Evolutionary conservation across 2,329 filamentous ascomycete genomes (phyloP).

Genomic region (Dactylellina parvicollis): DNA sequence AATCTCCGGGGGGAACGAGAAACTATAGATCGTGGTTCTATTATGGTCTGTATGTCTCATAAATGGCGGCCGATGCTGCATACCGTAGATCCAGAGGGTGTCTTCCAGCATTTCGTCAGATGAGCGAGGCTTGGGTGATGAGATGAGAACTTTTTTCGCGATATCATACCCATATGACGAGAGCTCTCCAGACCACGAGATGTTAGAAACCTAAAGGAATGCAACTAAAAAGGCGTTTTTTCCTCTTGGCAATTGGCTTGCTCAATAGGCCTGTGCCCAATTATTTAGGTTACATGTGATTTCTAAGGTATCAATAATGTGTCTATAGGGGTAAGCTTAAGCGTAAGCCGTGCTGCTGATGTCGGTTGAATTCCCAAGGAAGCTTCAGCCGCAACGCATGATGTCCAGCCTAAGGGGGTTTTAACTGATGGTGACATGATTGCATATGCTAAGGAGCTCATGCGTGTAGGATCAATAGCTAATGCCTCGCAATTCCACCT

Average conservation of each 20-base stretch:
- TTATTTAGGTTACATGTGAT: slow-evolving; percentile 22
- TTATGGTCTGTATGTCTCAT: slow-evolving; percentile 48
- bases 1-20: not conserved
- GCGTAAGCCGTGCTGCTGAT: slow-evolving; percentile 15
- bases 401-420: not conserved
- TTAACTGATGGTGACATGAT: not conserved
- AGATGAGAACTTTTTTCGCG: too few species aligned
- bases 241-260: slow-evolving; percentile 5
- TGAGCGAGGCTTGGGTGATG: not conserved
- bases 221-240: slow-evolving; percentile 13
- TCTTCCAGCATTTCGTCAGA: slow-evolving; percentile 4
- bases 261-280: not conserved
- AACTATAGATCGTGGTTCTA: slow-evolving; percentile 5
- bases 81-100: slow-evolving; percentile 16
- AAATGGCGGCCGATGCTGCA: slow-evolving; percentile 38
- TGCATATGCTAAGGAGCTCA: not conserved
- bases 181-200: slow-evolving; percentile 29
- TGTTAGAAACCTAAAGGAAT: slow-evolving; percentile 1
- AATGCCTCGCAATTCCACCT: slow-evolving; percentile 1
- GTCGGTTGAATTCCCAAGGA: slow-evolving; percentile 10
- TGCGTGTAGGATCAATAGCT: not conserved
- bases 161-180: too few species aligned
- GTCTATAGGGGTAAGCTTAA: slow-evolving; percentile 25
- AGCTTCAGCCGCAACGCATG: slow-evolving; percentile 49
- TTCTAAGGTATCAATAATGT: slow-evolving; percentile 4